Conservation (phyloP, 2,329 filamentous ascomycete species). For the Colletotrichum kahawae region DNA sequence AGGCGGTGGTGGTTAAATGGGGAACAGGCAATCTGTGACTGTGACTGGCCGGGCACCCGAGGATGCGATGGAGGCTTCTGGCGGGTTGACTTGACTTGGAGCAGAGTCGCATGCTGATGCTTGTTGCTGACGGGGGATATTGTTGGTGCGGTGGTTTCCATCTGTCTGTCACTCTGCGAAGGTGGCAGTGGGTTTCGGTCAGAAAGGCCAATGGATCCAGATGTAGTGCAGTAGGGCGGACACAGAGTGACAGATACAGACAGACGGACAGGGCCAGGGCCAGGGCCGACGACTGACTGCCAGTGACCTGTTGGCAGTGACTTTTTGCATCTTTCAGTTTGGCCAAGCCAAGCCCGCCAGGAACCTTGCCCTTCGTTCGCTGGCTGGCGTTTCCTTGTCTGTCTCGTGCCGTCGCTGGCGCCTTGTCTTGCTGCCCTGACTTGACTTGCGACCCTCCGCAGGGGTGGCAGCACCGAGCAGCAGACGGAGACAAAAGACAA, state of each 20-base stretch:
- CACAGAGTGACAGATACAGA: not conserved
- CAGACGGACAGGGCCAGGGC: not conserved
- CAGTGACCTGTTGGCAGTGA: not conserved
- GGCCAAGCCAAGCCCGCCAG: not conserved
- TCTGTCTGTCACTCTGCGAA: not conserved
- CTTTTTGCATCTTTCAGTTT: not conserved
- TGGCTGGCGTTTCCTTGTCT: not conserved
- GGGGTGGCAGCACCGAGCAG: not conserved
- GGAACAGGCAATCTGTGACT: not conserved
- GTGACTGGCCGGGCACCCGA: not conserved
- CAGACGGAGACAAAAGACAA: not conserved
- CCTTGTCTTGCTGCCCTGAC: not conserved
- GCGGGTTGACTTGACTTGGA: not conserved
- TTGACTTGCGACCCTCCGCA: not conserved
- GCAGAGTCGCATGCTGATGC: not conserved
- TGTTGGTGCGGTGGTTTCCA: not conserved
- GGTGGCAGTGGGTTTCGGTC: not conserved
- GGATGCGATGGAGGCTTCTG: not conserved
- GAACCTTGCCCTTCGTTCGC: not conserved
- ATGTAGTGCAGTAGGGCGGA: not conserved
- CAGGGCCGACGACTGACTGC: not conserved
- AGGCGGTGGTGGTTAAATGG: not conserved
- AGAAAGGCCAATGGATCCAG: not conserved
- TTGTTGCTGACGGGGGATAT: not conserved
- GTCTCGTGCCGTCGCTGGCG: not conserved